These are phyloP conservation scores for Hymenoscyphus repandus DNA, from an alignment of 2,329 filamentous ascomycete species.

Conservation along the genomic window DNA sequence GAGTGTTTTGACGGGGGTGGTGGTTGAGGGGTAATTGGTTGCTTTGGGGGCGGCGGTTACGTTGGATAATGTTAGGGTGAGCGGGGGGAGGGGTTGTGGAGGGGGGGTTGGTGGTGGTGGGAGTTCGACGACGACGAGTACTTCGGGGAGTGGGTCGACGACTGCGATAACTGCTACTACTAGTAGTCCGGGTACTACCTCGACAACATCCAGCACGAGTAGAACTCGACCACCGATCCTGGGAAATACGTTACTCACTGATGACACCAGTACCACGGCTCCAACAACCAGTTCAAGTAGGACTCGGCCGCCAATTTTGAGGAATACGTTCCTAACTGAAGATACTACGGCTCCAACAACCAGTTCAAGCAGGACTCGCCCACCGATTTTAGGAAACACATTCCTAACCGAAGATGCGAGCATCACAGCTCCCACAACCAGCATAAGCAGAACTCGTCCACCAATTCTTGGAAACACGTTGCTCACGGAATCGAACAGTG, in stretches of 20 bases:
- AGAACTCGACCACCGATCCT: not conserved
- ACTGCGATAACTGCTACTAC: not conserved
- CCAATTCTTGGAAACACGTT: not conserved
- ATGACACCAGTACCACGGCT: not conserved
- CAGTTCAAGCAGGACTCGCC: not conserved
- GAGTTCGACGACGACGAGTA: not conserved
- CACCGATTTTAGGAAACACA: not conserved
- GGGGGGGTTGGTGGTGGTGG: not conserved
- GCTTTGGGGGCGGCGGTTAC: not conserved
- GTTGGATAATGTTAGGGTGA: not conserved
- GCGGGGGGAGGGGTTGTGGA: not conserved
- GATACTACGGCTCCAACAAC: not conserved
- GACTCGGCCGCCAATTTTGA: not conserved
- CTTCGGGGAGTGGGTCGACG: not conserved
- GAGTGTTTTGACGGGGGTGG: not conserved
- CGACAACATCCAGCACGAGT: not conserved
- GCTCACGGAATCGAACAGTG: not conserved
- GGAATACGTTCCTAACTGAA: not conserved
- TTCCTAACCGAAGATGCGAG: not conserved
- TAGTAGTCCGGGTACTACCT: not conserved
- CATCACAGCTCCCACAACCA: not conserved
- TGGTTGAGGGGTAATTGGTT: not conserved
- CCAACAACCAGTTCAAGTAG: not conserved
- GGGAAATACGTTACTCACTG: not conserved
- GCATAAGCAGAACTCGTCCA: not conserved